phyloP scores from a whole-genome alignment of 2,329 filamentous ascomycete species.

The Neoarthrinium moseri region DNA sequence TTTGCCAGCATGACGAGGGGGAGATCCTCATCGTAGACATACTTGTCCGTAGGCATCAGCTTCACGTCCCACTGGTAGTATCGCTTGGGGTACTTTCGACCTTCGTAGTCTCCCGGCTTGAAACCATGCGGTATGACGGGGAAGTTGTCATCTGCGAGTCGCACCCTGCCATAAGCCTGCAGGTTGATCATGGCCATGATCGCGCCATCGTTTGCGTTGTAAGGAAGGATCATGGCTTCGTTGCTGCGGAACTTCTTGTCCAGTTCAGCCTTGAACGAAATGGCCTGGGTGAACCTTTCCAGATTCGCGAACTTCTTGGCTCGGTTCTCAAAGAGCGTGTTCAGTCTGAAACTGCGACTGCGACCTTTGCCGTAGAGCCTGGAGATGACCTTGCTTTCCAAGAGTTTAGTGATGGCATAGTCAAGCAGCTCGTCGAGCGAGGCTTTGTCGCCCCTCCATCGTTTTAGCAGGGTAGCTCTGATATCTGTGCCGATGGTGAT shows the following conservation, averaged over 20 bases:
- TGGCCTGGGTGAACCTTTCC: slow-evolving; percentile 57
- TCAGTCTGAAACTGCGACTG: slow-evolving; percentile 63
- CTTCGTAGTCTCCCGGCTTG: slow-evolving; percentile 69
- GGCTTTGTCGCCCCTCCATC: slow-evolving; percentile 39
- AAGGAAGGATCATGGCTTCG: slow-evolving; percentile 23
- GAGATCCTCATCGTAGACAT: slow-evolving; percentile 54
- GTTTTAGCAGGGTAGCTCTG: slow-evolving; percentile 48
- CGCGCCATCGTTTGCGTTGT: slow-evolving; percentile 58
- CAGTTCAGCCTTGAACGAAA: slow-evolving; percentile 57
- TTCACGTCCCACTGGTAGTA: slow-evolving; percentile 65
- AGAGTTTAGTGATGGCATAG: slow-evolving; percentile 46
- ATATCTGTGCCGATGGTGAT: slow-evolving; percentile 39
- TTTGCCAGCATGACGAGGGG: slow-evolving; percentile 36
- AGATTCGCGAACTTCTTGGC: slow-evolving; percentile 56
- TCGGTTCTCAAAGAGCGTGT: slow-evolving; percentile 54
- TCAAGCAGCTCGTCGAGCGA: slow-evolving; percentile 45
- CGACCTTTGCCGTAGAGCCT: slow-evolving; percentile 58
- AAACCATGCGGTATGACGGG: slow-evolving; percentile 68
- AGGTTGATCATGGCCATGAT: slow-evolving; percentile 68
- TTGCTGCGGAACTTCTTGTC: slow-evolving; percentile 49
- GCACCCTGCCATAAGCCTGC: slow-evolving; percentile 56
- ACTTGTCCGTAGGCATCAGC: slow-evolving; percentile 55
- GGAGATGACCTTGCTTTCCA: slow-evolving; percentile 53
- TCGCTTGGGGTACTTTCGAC: slow-evolving; percentile 63
- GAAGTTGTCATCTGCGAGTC: slow-evolving; percentile 51